A percentile compares a stretch with the other conserved stretches of the same genome.
Conservation (phyloP, 257 asterid species). For the Ehretia macrophylla region DNA sequence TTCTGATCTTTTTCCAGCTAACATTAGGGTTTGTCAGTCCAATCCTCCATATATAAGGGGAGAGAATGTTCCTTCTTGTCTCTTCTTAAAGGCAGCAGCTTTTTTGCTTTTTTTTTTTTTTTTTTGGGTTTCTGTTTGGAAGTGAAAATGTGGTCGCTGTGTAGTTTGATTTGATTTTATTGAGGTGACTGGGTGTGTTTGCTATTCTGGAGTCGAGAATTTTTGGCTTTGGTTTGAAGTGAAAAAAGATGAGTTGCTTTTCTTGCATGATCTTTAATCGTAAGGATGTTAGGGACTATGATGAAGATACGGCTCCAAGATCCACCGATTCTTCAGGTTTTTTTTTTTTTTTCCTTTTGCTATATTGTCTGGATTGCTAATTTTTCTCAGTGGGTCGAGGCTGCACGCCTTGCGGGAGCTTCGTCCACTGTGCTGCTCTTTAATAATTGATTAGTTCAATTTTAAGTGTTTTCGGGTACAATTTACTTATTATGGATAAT, state of each 20-base stretch:
- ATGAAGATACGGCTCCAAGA: conserved; percentile 29
- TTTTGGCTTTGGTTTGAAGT: not conserved
- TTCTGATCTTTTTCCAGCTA: not conserved
- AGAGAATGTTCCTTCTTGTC: not conserved
- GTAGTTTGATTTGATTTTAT: not conserved
- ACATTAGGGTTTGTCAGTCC: not conserved
- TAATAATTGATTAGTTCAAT: not conserved
- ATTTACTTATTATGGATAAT: not conserved
- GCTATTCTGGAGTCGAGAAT: not conserved
- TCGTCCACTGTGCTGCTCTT: too few species aligned
- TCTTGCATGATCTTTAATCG: conserved; percentile 35
- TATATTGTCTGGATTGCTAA: not conserved
- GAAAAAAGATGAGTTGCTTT: conserved; percentile 43
- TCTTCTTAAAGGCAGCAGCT: not conserved
- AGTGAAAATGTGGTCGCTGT: not conserved
- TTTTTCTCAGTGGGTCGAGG: too few species aligned
- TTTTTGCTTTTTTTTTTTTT: not conserved
- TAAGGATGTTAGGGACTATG: conserved; percentile 34
- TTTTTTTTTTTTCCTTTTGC: not conserved
- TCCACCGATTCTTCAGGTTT: conserved; percentile 46
- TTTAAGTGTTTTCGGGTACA: not conserved
- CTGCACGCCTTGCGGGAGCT: too few species aligned
- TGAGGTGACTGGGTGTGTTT: not conserved
- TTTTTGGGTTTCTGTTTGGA: not conserved
- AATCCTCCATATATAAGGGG: not conserved